A percentile compares a stretch with the other conserved stretches of the same genome.
Evolutionary conservation across 306 rosid species (phyloP).

Genomic region (Aeschynomene evenia): DNA sequence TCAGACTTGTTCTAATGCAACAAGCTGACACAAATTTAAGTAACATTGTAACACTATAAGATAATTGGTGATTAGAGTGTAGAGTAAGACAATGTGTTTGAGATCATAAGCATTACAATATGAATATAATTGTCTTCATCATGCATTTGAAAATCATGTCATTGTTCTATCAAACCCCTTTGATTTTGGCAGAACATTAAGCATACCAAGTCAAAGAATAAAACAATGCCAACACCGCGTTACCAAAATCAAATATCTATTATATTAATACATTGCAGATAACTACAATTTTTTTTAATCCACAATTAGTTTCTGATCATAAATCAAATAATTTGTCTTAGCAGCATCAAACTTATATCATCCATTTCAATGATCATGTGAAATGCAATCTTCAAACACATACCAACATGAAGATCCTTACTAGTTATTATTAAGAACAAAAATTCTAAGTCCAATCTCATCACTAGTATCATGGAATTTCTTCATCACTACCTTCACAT

Average conservation of each 20-base stretch:
- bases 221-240: constrained; percentile 29
- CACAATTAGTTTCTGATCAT: too few relatives aligned
- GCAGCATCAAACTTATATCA: too few relatives aligned
- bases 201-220: constrained; percentile 21
- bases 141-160: constrained; percentile 19
- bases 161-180: neutral
- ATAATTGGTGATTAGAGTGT: neutral
- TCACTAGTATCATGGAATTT: constrained; percentile 35
- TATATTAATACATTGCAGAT: too few relatives aligned
- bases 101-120: constrained; percentile 6
- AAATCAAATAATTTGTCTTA: too few relatives aligned
- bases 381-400: too few relatives aligned
- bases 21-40: too few relatives aligned
- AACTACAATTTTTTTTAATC: too few relatives aligned
- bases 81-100: neutral
- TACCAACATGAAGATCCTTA: too few relatives aligned
- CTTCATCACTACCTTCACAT: neutral
- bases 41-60: neutral
- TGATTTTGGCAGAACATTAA: constrained; percentile 2
- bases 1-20: too few relatives aligned
- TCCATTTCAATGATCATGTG: too few relatives aligned
- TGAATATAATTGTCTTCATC: neutral
- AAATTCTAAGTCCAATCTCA: constrained; percentile 24
- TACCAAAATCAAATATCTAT: neutral
- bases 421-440: too few relatives aligned